Percentiles rank a stretch among this genome's conserved stretches.
Evolutionary conservation across 805 yeast species (phyloP).

Genomic region (Torulaspora maleeae): DNA sequence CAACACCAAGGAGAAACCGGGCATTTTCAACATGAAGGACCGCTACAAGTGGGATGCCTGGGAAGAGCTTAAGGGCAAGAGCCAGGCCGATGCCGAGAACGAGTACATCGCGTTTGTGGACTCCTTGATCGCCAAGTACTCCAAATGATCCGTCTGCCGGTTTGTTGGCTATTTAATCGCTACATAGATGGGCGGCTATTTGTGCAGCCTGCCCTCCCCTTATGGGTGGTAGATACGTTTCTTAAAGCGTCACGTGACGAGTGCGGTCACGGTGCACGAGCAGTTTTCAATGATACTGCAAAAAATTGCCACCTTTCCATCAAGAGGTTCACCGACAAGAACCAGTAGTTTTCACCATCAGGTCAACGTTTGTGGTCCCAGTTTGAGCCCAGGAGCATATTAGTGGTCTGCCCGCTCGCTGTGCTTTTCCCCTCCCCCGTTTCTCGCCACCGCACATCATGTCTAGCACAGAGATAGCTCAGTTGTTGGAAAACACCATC

Average conservation of each 20-base stretch:
- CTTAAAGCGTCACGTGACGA: background rate
- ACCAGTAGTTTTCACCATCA: background rate
- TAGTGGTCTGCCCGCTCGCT: background rate
- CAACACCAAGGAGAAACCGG: constrained; percentile 82
- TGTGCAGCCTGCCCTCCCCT: too few species aligned
- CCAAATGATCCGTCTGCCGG: background rate
- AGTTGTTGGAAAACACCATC: constrained; percentile 74
- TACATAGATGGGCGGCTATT: constrained; percentile 4
- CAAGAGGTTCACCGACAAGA: too few species aligned
- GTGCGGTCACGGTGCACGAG: background rate
- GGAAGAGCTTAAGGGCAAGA: constrained; percentile 79
- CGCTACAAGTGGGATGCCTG: constrained; percentile 98
- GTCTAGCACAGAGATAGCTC: constrained; percentile 51
- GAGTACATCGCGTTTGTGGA: constrained; percentile 68
- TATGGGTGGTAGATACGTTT: too few species aligned
- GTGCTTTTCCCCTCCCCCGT: background rate
- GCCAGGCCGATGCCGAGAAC: constrained; percentile 86
- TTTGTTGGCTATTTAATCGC: too few species aligned
- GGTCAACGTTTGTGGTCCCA: background rate
- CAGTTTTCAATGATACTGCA: background rate
- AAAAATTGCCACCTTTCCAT: background rate
- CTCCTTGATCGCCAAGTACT: constrained; percentile 53
- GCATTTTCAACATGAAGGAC: constrained; percentile 87
- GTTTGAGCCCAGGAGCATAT: background rate
- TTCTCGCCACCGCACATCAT: constrained; percentile 11